These are phyloP conservation scores for Narthecium ossifragum DNA, from an alignment of 106 monocot genomes.

Conservation along the genomic window DNA sequence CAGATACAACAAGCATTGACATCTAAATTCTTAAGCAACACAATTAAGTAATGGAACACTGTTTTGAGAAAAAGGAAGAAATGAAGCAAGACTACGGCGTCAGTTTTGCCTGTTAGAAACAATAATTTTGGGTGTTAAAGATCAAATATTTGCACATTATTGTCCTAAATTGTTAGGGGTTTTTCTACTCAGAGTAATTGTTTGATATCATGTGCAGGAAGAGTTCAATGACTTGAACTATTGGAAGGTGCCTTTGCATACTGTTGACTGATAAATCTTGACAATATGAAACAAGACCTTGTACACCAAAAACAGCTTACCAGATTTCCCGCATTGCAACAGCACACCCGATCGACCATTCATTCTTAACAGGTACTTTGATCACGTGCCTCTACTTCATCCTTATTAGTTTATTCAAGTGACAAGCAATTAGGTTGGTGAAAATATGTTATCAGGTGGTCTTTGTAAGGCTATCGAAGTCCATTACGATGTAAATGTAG, in stretches of 20 bases:
- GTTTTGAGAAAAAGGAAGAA: not conserved
- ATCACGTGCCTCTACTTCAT: not conserved
- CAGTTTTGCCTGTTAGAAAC: not conserved
- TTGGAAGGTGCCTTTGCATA: slow-evolving; percentile 72
- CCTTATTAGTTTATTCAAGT: not conserved
- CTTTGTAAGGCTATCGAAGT: not conserved
- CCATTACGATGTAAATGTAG: not conserved
- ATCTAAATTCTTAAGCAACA: not conserved
- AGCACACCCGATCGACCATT: no score
- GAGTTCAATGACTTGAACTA: slow-evolving; percentile 91
- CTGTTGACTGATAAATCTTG: slow-evolving; percentile 18
- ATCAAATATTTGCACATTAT: not conserved
- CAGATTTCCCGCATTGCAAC: not conserved
- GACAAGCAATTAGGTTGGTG: not conserved
- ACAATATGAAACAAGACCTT: not conserved
- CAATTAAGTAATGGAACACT: not conserved
- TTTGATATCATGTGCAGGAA: slow-evolving; percentile 35
- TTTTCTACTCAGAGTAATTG: not conserved
- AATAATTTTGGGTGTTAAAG: not conserved
- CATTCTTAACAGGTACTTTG: not conserved
- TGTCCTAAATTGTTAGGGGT: not conserved
- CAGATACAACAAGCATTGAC: not conserved
- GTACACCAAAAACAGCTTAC: not conserved
- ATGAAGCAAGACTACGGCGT: not conserved
- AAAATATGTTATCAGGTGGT: not conserved